Conservation (phyloP, 345 rosid genomes). For the Gossypium arboreum region DNA sequence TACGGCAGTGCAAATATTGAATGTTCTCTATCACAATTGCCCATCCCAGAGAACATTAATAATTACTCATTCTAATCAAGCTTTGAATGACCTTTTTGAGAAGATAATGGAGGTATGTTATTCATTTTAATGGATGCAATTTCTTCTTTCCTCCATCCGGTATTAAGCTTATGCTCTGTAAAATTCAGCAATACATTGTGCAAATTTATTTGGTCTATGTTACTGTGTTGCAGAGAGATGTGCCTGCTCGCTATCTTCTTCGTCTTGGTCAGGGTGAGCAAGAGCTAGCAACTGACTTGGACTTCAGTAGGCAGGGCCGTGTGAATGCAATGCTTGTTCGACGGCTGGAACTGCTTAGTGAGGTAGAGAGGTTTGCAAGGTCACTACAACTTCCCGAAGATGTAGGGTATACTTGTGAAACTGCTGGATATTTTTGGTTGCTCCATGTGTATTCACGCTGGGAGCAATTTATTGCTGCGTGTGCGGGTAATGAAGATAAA, state of each 20-base stretch:
- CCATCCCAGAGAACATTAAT: slow-evolving; percentile 96
- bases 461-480: slow-evolving; percentile 93
- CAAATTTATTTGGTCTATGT: slow-evolving; percentile 4
- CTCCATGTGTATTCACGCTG: slow-evolving; percentile 95
- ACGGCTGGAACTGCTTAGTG: slow-evolving; percentile 79
- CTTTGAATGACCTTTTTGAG: slow-evolving; percentile 97
- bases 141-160: neutral
- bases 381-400: slow-evolving; percentile 96
- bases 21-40: slow-evolving; percentile 94
- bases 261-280: slow-evolving; percentile 99
- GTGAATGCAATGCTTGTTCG: slow-evolving; percentile 98
- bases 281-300: slow-evolving; percentile 89
- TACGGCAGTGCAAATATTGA: slow-evolving; percentile 95
- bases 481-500: slow-evolving; percentile 74
- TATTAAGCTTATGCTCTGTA: neutral
- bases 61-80: slow-evolving; percentile 98
- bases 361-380: slow-evolving; percentile 96
- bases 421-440: slow-evolving; percentile 98
- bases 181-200: neutral
- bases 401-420: slow-evolving; percentile 98
- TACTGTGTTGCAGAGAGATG: slow-evolving; percentile 76
- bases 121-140: neutral
- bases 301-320: slow-evolving; percentile 94
- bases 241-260: slow-evolving; percentile 98
- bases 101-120: slow-evolving; percentile 21